Percentiles rank a stretch among this genome's conserved stretches.
Conservation (phyloP, 2,329 filamentous ascomycete species). For the Aspergillus caelatus region DNA sequence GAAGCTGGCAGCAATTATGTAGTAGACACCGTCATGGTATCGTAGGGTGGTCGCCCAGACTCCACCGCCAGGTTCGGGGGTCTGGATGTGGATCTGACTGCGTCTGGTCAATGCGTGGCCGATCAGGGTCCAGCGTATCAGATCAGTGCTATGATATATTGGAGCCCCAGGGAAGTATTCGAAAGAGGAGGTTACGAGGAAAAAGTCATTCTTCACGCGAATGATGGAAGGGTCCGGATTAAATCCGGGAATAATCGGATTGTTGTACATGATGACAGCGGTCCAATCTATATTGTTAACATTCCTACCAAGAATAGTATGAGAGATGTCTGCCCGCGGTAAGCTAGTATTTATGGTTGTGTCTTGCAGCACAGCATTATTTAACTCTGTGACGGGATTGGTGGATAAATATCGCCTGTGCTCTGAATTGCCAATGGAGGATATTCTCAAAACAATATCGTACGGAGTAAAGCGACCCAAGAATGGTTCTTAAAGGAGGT, state of each 20-base stretch:
- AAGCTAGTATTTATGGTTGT: background rate
- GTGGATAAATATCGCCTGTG: background rate
- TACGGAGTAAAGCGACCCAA: background rate
- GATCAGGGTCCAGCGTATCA: constrained; percentile 45
- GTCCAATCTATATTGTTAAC: background rate
- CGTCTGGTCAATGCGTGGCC: constrained; percentile 37
- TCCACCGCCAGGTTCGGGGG: constrained; percentile 37
- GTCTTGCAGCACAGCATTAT: background rate
- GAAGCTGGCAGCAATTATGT: constrained; percentile 52
- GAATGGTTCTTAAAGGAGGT: background rate
- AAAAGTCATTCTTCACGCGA: constrained; percentile 56
- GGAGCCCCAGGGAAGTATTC: constrained; percentile 65
- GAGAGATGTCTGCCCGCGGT: background rate
- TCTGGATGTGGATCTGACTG: constrained; percentile 39
- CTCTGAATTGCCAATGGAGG: background rate
- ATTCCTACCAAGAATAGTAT: background rate
- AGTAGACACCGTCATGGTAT: constrained; percentile 49
- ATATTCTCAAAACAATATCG: background rate
- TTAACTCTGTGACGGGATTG: background rate
- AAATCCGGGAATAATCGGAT: constrained; percentile 47
- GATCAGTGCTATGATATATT: constrained; percentile 59
- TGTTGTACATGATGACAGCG: background rate
- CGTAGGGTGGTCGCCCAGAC: constrained; percentile 55
- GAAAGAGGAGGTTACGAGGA: constrained; percentile 64
- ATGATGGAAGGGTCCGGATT: constrained; percentile 64